Conservation (phyloP, 176 grass and related monocot genomes). For the Hsuehochloa calcarea region DNA sequence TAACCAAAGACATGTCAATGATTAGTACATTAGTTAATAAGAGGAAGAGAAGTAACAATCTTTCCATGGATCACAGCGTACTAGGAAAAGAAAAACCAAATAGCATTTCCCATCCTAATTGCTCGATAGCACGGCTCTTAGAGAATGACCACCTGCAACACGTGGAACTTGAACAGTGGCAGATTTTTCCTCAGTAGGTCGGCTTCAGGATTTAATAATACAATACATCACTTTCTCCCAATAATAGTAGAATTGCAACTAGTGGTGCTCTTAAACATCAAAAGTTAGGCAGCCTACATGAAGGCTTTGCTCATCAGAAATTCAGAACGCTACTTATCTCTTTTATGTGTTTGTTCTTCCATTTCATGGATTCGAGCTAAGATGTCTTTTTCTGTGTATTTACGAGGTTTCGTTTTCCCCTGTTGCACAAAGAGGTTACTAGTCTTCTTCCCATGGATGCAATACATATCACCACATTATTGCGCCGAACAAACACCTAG, state of each 20-base stretch:
- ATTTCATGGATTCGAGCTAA: background rate
- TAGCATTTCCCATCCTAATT: constrained; percentile 11
- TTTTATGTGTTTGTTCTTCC: background rate
- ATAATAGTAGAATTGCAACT: background rate
- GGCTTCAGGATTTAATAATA: background rate
- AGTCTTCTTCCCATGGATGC: background rate
- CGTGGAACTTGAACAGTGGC: background rate
- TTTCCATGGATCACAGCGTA: constrained; percentile 8
- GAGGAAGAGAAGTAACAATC: background rate
- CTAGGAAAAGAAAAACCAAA: constrained; percentile 18
- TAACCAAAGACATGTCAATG: constrained; percentile 2
- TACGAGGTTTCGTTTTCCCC: background rate
- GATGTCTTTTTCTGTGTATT: background rate
- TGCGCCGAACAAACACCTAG: background rate
- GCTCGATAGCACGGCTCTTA: background rate
- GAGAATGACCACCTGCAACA: background rate
- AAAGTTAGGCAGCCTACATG: background rate
- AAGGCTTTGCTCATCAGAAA: background rate
- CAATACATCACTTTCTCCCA: background rate
- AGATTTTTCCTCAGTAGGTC: constrained; percentile 19
- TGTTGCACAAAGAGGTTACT: constrained; percentile 1
- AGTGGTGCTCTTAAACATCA: background rate
- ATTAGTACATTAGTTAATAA: background rate
- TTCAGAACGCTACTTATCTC: background rate
- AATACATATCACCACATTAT: background rate